Conservation (phyloP, 768 basidiomycete genomes). For the Termitomyces sp. region DNA sequence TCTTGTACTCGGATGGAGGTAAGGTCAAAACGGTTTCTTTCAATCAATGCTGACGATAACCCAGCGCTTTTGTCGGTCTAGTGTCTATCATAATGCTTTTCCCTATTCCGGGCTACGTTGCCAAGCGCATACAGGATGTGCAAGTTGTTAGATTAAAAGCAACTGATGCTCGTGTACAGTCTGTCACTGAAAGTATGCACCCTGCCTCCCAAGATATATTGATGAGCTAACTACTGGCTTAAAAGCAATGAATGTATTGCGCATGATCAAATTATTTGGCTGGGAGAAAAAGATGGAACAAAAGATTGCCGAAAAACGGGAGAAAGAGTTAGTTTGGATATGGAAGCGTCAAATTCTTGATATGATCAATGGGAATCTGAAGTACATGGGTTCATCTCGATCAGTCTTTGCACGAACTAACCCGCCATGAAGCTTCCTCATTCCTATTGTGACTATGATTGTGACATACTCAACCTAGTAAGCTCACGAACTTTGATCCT, state of each 20-base stretch:
- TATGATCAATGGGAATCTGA: conserved; percentile 36
- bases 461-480: conserved; percentile 59
- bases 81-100: conserved; percentile 44
- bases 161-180: conserved; percentile 54
- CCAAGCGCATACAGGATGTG: conserved; percentile 38
- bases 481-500: conserved; percentile 15
- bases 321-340: conserved; percentile 53
- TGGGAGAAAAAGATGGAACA: conserved; percentile 55
- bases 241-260: conserved; percentile 47
- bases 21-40: conserved; percentile 1
- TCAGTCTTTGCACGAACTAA: not conserved
- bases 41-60: not conserved
- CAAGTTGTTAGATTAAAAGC: conserved; percentile 49
- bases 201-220: conserved; percentile 9
- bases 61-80: conserved; percentile 55
- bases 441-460: conserved; percentile 64
- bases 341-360: conserved; percentile 48
- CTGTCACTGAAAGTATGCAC: conserved; percentile 52
- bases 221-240: conserved; percentile 10
- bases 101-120: conserved; percentile 54
- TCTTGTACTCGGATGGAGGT: conserved; percentile 44
- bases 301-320: conserved; percentile 49
- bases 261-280: conserved; percentile 71
- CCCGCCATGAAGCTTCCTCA: conserved; percentile 35
- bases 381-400: conserved; percentile 25